phyloP scores from a whole-genome alignment of 805 yeast species.

The Ogataea wickerhamii region DNA sequence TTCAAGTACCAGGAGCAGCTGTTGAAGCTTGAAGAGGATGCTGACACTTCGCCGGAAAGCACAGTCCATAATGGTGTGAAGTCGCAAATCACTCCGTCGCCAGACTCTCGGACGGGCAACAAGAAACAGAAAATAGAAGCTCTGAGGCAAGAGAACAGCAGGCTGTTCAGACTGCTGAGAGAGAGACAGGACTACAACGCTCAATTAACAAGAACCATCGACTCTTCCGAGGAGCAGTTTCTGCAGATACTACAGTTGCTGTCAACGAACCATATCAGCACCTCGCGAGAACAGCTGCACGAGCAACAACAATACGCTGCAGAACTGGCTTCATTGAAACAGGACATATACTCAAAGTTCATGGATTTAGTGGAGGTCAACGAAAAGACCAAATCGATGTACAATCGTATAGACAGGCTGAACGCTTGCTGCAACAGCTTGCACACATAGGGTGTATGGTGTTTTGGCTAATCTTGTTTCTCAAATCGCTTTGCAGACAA shows the following conservation, averaged over 20 bases:
- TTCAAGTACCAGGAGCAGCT: slow-evolving; percentile 10
- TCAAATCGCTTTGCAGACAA: slow-evolving; percentile 9
- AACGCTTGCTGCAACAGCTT: too few species aligned
- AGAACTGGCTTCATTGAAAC: slow-evolving; percentile 11
- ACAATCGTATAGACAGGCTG: not conserved
- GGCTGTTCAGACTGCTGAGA: slow-evolving; percentile 10
- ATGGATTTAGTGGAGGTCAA: slow-evolving; percentile 18
- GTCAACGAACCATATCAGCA: slow-evolving; percentile 8
- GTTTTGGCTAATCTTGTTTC: not conserved
- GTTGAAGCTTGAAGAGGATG: not conserved
- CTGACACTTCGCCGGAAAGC: not conserved
- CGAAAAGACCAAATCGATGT: slow-evolving; percentile 16
- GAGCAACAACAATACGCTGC: slow-evolving; percentile 13
- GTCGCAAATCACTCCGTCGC: slow-evolving; percentile 2
- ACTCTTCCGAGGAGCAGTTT: slow-evolving; percentile 16
- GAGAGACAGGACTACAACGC: slow-evolving; percentile 19
- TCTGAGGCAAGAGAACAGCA: slow-evolving; percentile 15
- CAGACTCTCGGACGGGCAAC: too few species aligned
- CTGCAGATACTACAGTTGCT: slow-evolving; percentile 14
- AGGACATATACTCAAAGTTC: slow-evolving; percentile 17
- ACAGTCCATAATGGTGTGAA: slow-evolving; percentile 7
- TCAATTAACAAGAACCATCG: slow-evolving; percentile 17
- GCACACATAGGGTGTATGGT: not conserved
- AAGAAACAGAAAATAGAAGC: slow-evolving; percentile 5
- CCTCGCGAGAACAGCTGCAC: slow-evolving; percentile 13